A percentile compares a stretch with the other conserved stretches of the same genome.
Evolutionary conservation across 371 early-diverging fungal species (phyloP).

Genomic region (Rhizomucor miehei): DNA sequence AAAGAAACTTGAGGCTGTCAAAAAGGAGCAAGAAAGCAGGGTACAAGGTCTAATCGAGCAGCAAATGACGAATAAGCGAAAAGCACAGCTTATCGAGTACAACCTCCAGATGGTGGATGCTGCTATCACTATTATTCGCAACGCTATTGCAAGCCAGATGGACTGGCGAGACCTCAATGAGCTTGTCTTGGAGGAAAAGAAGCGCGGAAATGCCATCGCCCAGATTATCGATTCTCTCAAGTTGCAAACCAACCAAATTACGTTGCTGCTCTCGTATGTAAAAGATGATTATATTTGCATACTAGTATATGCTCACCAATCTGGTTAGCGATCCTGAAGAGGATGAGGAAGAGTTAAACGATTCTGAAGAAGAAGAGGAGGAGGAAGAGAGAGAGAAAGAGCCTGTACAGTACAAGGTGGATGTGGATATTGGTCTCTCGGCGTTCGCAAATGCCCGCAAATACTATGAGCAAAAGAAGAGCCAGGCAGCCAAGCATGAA

Average conservation of each 20-base stretch:
- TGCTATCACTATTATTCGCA: slow-evolving; percentile 80
- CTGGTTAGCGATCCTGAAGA: slow-evolving; percentile 37
- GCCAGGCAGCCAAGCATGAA: slow-evolving; percentile 80
- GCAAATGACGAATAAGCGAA: slow-evolving; percentile 61
- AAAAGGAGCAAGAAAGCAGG: slow-evolving; percentile 77
- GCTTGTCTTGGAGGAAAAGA: slow-evolving; percentile 81
- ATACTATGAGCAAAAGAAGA: slow-evolving; percentile 85
- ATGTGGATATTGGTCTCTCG: slow-evolving; percentile 82
- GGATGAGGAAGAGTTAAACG: slow-evolving; percentile 17
- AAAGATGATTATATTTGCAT: not conserved
- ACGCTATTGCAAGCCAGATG: slow-evolving; percentile 89
- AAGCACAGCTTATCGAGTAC: slow-evolving; percentile 81
- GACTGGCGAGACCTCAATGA: slow-evolving; percentile 94
- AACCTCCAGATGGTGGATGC: slow-evolving; percentile 85
- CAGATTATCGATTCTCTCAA: slow-evolving; percentile 69
- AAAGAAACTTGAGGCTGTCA: slow-evolving; percentile 82
- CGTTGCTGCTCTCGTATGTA: slow-evolving; percentile 49
- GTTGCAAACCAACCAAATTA: slow-evolving; percentile 72
- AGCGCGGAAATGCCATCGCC: slow-evolving; percentile 79
- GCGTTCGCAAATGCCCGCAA: slow-evolving; percentile 92
- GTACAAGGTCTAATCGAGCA: slow-evolving; percentile 69
- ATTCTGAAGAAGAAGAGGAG: slow-evolving; percentile 37
- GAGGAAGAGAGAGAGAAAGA: slow-evolving; percentile 31
- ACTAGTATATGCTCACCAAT: not conserved
- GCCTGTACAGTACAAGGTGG: slow-evolving; percentile 49